Base-by-base conservation (phyloP, 1,284 basidiomycete genomes). In the Takashimella tepidaria region DNA sequence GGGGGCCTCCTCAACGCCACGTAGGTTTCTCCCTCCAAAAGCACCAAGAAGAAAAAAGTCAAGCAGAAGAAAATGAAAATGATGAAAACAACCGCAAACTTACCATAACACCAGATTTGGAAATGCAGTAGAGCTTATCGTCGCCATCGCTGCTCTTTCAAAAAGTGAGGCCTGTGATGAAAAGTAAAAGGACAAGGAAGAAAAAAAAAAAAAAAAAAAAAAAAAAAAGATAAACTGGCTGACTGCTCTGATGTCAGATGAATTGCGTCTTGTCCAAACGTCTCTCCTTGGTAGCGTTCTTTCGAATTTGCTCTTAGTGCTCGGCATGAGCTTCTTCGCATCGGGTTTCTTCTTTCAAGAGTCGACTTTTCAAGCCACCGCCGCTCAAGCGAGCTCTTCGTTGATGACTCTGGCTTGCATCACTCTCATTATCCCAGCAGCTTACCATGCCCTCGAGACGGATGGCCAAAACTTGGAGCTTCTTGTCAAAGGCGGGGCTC, bases 391-490 rank as follows among this genome's bases (percentile, higher is more conserved):
- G 79, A 90, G 75, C 55, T 70, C 71, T 6, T 73, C 88, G 80
- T 77, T 95, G 55, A 88, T 93, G 87, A 92, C 88, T 3, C 78
- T 95, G 31, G 82, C 90, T 5, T 89, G 88, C 72, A 90, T 93
- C 72, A 92, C 90, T 24, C 81, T 96, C 41, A 86, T 92, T 58
- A 86, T 96, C 54, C 91, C 91, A n/a, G 91, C 91, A 26, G 91
- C 91, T 1, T 93, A 90, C 31, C 31, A 37, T 37, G 31, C 83
- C 10, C 70, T 76, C 49, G 24, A n/a, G 19, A 10, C 31, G 13
- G 19, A 20, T 26, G 45, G 11, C 31, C 10, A 37, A 8, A 16
- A 8, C 16, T 37, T 37, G 31, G 16, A 37, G 10, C 31, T 37
- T 8, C 16, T 37, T 16, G 10, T 37, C 16, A 16, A 37, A 8